Base-by-base conservation (phyloP, 805 yeast genomes). In the Saccharomyces jurei region DNA sequence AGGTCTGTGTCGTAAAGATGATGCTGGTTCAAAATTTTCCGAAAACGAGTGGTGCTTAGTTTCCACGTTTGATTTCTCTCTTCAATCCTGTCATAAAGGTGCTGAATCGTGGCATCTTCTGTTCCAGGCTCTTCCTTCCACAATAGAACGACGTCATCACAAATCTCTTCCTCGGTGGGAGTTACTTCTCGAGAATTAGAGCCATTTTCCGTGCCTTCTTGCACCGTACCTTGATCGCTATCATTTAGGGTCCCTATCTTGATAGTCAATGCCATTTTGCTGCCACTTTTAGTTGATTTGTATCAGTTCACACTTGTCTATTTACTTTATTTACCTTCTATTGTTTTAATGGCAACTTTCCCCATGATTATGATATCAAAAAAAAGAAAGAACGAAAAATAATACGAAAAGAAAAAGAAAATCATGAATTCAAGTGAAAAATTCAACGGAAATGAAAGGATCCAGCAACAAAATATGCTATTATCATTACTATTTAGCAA, bases 101-200 rank as follows among this genome's bases (percentile, higher is more conserved):
- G 81, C 11, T 75, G 73, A 9, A 78, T 69, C 1, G 86, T 84
- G 22, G 83, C 64, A 10, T 78, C 71, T 63, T 86, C 90, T 27
- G 82, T 77, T 1, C 76, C 69, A 1, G 88, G 83, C 60, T 86
- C 89, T 52, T 77, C 76, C 58, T 81, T 82, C 92, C 94, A 87
- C 9, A 85, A 67, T 5, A 74, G 71, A 46, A 84, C 77, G n/a
- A 86, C 81, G 36, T 77, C 79, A 52, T 80, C 82, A 31, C 83
- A 80, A 10, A 84, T 72, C 65, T 82, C 81, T 47, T 85, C 71
- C 50, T 78, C 81, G 52, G 77, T 78, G 3, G 89, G 89, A n/a
- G 72, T 71, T 3, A 72, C 50, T 9, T 32, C n/a, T 36, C 22
- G 44, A 36, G 25, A 17, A 36, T 17, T 17, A 17, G 25, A 36